Evolutionary conservation across 768 basidiomycete genomes (phyloP).

Genomic region (Pulveroboletus sp.): DNA sequence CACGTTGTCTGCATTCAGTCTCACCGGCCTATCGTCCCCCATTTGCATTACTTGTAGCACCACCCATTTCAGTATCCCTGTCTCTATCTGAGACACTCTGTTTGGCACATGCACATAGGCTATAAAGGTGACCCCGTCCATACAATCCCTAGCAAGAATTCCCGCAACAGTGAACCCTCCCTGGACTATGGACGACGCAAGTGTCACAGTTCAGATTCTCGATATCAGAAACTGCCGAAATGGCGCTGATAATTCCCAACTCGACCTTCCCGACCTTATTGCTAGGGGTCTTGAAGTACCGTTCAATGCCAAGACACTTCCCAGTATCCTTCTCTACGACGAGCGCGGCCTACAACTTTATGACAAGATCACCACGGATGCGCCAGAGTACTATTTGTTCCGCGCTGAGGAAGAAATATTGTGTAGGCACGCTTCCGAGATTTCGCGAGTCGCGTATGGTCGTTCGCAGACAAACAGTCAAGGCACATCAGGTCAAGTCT

Average conservation of each 20-base stretch:
- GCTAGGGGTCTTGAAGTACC: slow-evolving; percentile 52
- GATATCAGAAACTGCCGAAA: slow-evolving; percentile 19
- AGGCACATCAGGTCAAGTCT: slow-evolving; percentile 44
- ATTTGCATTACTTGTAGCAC: too few species aligned
- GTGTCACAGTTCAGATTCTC: slow-evolving; percentile 16
- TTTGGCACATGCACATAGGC: neutral
- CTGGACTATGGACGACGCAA: slow-evolving; percentile 19
- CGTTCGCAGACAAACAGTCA: slow-evolving; percentile 13
- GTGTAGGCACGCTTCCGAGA: slow-evolving; percentile 64
- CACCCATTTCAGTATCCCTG: too few species aligned
- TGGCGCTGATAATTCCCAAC: neutral
- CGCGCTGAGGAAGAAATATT: slow-evolving; percentile 83
- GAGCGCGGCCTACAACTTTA: slow-evolving; percentile 82
- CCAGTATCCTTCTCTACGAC: slow-evolving; percentile 83
- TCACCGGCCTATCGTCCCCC: too few species aligned
- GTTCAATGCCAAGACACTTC: slow-evolving; percentile 55
- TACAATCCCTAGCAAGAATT: neutral
- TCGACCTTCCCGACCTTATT: slow-evolving; percentile 44
- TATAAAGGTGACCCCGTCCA: neutral
- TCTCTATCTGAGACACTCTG: too few species aligned
- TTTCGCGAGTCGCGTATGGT: slow-evolving; percentile 66
- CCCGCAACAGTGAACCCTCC: neutral
- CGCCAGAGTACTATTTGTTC: slow-evolving; percentile 87
- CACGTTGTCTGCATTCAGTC: too few species aligned
- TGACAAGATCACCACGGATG: slow-evolving; percentile 77